Percentiles rank a stretch among this genome's conserved stretches.
Conservation (phyloP, 495 filamentous ascomycete genomes). For the Collariella sp. region DNA sequence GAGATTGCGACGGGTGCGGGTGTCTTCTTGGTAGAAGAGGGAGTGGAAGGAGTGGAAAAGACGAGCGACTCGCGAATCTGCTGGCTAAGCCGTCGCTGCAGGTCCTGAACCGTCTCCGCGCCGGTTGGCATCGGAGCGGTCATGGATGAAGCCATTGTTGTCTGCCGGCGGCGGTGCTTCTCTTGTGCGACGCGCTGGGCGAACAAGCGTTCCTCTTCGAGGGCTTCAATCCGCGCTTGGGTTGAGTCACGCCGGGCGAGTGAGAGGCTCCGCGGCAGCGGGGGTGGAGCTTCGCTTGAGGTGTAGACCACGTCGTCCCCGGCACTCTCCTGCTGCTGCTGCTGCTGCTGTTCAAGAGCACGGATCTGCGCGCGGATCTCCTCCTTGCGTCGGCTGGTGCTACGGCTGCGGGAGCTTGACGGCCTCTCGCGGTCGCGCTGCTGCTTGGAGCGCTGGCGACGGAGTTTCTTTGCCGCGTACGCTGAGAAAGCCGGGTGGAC, state of each 20-base stretch:
- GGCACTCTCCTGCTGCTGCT: background rate
- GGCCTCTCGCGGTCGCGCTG: background rate
- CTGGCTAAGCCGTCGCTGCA: conserved; percentile 17
- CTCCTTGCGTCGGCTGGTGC: conserved; percentile 10
- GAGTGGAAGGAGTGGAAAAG: background rate
- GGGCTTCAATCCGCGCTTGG: conserved; percentile 29
- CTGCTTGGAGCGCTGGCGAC: conserved; percentile 9
- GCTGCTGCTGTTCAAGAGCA: background rate
- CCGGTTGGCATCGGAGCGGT: background rate
- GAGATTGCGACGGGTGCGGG: too few relatives aligned
- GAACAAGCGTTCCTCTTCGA: conserved; percentile 29
- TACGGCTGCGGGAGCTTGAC: conserved; percentile 8
- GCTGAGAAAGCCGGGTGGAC: conserved; percentile 27
- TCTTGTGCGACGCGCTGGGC: conserved; percentile 16
- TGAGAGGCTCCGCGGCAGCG: background rate
- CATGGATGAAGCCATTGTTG: background rate
- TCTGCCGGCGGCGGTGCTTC: conserved; percentile 16
- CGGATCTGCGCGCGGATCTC: conserved; percentile 11
- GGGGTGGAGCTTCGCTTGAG: conserved; percentile 6
- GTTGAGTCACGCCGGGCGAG: conserved; percentile 11
- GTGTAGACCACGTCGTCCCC: background rate
- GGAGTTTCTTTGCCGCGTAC: conserved; percentile 19
- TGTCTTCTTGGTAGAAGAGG: background rate
- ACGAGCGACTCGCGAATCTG: conserved; percentile 16
- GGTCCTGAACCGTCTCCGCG: conserved; percentile 9